Evolutionary conservation across 192 early-diverging fungal species (phyloP).

Genomic region (Linnemannia schmuckeri): DNA sequence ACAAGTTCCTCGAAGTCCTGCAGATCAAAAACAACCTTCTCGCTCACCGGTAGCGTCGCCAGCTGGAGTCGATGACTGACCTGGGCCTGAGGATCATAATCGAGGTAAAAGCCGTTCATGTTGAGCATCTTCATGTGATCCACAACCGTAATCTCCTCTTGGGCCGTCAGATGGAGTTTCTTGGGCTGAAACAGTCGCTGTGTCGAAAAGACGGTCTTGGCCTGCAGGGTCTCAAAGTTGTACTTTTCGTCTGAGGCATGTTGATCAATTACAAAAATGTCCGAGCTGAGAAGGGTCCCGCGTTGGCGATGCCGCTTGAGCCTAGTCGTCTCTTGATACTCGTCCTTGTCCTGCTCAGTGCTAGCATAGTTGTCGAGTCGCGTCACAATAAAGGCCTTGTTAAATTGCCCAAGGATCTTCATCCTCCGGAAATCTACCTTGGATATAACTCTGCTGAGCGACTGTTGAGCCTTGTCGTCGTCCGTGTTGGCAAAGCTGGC

Average conservation of each 20-base stretch:
- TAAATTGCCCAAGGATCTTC: conserved; percentile 95
- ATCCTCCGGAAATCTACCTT: conserved; percentile 89
- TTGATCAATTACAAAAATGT: conserved; percentile 97
- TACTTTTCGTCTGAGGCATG: conserved; percentile 98
- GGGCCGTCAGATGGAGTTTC: conserved; percentile 76
- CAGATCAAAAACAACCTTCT: conserved; percentile 80
- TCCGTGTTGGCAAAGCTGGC: conserved; percentile 61
- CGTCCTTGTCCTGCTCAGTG: not conserved
- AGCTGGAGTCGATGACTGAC: conserved; percentile 77
- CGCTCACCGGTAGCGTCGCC: conserved; percentile 80
- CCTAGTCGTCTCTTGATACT: not conserved
- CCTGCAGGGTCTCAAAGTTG: conserved; percentile 91
- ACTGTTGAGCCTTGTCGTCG: conserved; percentile 60
- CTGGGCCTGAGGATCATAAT: conserved; percentile 66
- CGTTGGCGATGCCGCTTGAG: not conserved
- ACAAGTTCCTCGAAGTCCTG: conserved; percentile 84
- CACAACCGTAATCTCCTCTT: conserved; percentile 84
- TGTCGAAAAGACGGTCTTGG: conserved; percentile 69
- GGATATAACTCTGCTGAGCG: conserved; percentile 68
- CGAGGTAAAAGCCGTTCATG: conserved; percentile 87
- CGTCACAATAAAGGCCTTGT: conserved; percentile 94
- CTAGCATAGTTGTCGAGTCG: conserved; percentile 62
- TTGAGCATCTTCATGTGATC: conserved; percentile 78
- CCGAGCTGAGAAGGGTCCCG: conserved; percentile 48
- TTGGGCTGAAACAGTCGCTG: conserved; percentile 80